Conservation (phyloP, 805 yeast genomes). For the Wickerhamomyces chambardii region DNA sequence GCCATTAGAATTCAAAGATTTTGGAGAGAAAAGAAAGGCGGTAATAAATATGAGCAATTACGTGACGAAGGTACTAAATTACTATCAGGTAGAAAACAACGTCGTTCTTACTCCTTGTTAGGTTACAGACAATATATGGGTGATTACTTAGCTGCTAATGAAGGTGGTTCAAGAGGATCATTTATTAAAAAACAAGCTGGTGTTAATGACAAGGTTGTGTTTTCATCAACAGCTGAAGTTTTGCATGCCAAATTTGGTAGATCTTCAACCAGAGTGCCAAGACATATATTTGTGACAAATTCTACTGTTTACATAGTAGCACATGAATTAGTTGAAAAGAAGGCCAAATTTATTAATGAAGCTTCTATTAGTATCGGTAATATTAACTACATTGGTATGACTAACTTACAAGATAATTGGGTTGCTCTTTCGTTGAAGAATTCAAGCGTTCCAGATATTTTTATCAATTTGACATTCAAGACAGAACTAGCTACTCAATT, state of each 20-base stretch:
- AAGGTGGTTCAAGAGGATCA: constrained; percentile 65
- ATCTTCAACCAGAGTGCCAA: constrained; percentile 70
- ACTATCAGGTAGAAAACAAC: constrained; percentile 70
- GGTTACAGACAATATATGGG: constrained; percentile 91
- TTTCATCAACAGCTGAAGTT: constrained; percentile 77
- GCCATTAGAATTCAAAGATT: constrained; percentile 75
- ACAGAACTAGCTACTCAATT: constrained; percentile 80
- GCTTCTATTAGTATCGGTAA: constrained; percentile 47
- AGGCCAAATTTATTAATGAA: constrained; percentile 54
- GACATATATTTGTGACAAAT: constrained; percentile 64
- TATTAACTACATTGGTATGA: constrained; percentile 57
- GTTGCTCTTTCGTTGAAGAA: constrained; percentile 40
- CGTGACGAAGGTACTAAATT: constrained; percentile 77
- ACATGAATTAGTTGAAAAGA: constrained; percentile 59
- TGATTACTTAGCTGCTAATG: constrained; percentile 87
- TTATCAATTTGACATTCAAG: constrained; percentile 75
- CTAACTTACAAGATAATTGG: constrained; percentile 89
- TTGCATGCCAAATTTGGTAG: constrained; percentile 86
- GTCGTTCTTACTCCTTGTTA: constrained; percentile 78
- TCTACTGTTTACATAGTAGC: constrained; percentile 59
- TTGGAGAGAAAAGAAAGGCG: constrained; percentile 74
- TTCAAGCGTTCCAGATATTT: constrained; percentile 58
- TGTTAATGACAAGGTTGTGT: constrained; percentile 59
- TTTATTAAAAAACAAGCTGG: constrained; percentile 65
- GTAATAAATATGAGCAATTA: constrained; percentile 74